Percentiles rank a stretch among this genome's conserved stretches.
phyloP scores from a whole-genome alignment of 1,139 yeast genomes.

The Yamadazyma buinensis region DNA sequence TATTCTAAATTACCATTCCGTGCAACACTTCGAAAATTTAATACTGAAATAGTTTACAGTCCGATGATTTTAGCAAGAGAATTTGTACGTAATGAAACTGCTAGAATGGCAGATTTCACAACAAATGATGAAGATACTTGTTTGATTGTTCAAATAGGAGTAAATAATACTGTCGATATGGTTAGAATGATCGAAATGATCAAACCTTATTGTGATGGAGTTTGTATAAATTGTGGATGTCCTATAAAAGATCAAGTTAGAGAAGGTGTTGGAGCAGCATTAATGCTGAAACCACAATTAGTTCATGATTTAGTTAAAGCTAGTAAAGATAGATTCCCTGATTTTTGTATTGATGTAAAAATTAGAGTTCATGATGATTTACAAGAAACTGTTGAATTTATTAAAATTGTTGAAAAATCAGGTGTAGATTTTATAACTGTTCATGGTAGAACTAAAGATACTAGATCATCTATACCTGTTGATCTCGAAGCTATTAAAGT shows the following conservation, averaged over 20 bases:
- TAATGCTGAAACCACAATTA: conserved; percentile 78
- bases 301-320: conserved; percentile 82
- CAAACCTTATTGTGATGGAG: conserved; percentile 88
- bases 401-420: conserved; percentile 68
- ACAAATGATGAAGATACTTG: conserved; percentile 69
- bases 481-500: conserved; percentile 75
- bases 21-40: conserved; percentile 68
- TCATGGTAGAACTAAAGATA: conserved; percentile 85
- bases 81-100: conserved; percentile 80
- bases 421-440: conserved; percentile 94
- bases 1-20: conserved; percentile 93
- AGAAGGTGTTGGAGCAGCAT: conserved; percentile 96
- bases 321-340: conserved; percentile 73
- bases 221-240: conserved; percentile 95
- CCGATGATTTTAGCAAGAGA: conserved; percentile 97
- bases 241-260: conserved; percentile 93
- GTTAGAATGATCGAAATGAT: conserved; percentile 83
- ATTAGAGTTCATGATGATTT: conserved; percentile 81
- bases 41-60: conserved; percentile 80
- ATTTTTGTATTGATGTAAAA: conserved; percentile 81
- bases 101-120: conserved; percentile 80
- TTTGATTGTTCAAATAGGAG: conserved; percentile 87
- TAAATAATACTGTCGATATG: conserved; percentile 81
- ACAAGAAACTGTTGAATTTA: conserved; percentile 69
- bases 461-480: conserved; percentile 81